Evolutionary conservation across 176 grass and related monocot genomes (phyloP), one percentile per base, ranked within the genome.

Genomic region (Rhynchospora pubera): DNA sequence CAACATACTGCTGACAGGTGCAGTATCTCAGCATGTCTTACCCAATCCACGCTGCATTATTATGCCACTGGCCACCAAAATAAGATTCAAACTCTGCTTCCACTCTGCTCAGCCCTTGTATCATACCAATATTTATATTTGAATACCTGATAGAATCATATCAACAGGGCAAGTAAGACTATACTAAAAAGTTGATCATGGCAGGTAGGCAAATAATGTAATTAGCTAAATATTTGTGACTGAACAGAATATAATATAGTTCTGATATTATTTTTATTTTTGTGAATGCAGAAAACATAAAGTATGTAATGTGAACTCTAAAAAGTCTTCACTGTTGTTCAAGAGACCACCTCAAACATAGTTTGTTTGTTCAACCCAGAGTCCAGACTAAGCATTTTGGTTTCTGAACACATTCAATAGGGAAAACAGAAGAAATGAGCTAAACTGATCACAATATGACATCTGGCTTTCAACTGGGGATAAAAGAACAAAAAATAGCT

Each of bases 1-100:
- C 23, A 63, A 65, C 26, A n/a, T 9, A 70, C 15, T 70, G 66
- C 34, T 46, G 42, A 46, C 19, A 70, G 18, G 45, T 42, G 47
- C 18, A 71, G 2, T 22, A 71, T 47, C 67, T 48, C 43, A 71
- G 43, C 8, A 71, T 48, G 67, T 71, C 18, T 91, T 89, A 91
- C 87, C 87, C 85, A 42, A 85, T 86, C 87, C 87, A 92, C 58
- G 87, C 86, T 66, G 62, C 84, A 74, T 92, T 92, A 78, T 83
- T 92, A 79, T 89, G 85, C 87, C 90, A 92, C 67, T 10, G 26
- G 45, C 85, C 85, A 2, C 62, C 85, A 85, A 87, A 92, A 89
- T 89, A 92, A 61, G 85, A 89, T 82, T 89, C 85, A 79, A 87
- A 85, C 57, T 92, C 85, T 79, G 78, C 34, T 67, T 89, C 87